phyloP scores from a whole-genome alignment of 2,329 filamentous ascomycete genomes.

The Aspergillus sp. region DNA sequence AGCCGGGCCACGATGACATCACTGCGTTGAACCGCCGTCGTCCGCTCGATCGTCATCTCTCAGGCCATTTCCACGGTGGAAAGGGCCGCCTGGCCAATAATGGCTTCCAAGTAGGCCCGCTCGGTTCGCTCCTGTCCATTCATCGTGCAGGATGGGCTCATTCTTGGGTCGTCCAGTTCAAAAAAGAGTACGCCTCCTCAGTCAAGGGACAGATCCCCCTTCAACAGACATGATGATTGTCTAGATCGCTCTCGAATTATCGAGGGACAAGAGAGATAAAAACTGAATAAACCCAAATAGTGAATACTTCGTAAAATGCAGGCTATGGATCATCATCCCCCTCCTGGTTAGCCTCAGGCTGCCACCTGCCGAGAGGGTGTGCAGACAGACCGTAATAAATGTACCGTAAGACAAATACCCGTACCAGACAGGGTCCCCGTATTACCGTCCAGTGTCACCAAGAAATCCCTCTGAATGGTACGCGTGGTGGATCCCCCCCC shows the following conservation, averaged over 20 bases:
- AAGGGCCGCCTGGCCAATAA: slow-evolving; percentile 24
- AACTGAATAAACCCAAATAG: too few relatives aligned
- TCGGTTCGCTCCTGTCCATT: slow-evolving; percentile 12
- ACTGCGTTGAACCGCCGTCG: slow-evolving; percentile 25
- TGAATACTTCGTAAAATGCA: too few relatives aligned
- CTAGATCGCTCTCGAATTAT: too few relatives aligned
- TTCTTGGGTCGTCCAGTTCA: neutral
- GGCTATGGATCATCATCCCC: neutral
- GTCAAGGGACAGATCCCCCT: too few relatives aligned
- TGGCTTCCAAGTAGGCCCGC: slow-evolving; percentile 3
- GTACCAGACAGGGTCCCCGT: neutral
- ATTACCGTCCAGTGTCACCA: neutral
- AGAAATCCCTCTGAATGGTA: too few relatives aligned
- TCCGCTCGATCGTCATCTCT: slow-evolving; percentile 34
- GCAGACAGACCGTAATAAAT: too few relatives aligned
- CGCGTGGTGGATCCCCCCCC: slow-evolving; percentile 10
- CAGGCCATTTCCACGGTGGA: slow-evolving; percentile 26
- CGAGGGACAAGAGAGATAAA: too few relatives aligned
- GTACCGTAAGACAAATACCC: neutral
- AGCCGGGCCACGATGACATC: slow-evolving; percentile 27
- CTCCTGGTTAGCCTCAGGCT: slow-evolving; percentile 7
- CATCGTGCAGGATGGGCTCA: slow-evolving; percentile 17
- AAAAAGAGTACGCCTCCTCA: too few relatives aligned
- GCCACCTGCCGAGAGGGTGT: neutral
- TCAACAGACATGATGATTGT: too few relatives aligned